These are phyloP conservation scores for Gymnopilus junonius DNA, from an alignment of 768 basidiomycete species.

Conservation along the genomic window DNA sequence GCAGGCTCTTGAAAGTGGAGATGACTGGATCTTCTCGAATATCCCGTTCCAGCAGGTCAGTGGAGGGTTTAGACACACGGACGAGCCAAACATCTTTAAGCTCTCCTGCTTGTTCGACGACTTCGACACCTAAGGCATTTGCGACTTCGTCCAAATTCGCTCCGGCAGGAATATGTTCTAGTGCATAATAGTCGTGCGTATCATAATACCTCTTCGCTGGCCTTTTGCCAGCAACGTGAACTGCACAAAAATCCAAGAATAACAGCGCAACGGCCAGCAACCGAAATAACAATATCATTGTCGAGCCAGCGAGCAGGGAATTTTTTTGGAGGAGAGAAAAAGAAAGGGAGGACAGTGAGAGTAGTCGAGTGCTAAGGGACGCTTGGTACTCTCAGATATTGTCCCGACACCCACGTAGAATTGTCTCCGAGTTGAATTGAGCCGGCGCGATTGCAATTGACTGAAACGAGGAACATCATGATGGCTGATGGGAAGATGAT, in stretches of 20 bases:
- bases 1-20: conserved; percentile 48
- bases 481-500: conserved; percentile 1
- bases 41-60: conserved; percentile 30
- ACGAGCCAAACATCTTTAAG: conserved; percentile 84
- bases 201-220: conserved; percentile 59
- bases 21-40: conserved; percentile 51
- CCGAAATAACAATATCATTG: not conserved
- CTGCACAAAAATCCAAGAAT: not conserved
- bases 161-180: conserved; percentile 58
- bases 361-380: not conserved
- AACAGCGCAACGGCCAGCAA: not conserved
- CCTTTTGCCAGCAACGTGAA: conserved; percentile 27
- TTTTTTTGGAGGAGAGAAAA: not conserved
- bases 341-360: not conserved
- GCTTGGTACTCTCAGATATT: not conserved
- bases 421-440: not conserved
- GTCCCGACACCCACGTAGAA: not conserved
- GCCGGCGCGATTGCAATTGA: not conserved
- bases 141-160: conserved; percentile 64
- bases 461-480: conserved; percentile 1
- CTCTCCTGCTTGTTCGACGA: conserved; percentile 88
- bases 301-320: not conserved
- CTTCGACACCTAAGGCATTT: conserved; percentile 69
- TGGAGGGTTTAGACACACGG: conserved; percentile 49
- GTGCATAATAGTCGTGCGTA: conserved; percentile 80